Base-by-base conservation (phyloP, 2,329 filamentous ascomycete species). In the Grosmannia clavigera region DNA sequence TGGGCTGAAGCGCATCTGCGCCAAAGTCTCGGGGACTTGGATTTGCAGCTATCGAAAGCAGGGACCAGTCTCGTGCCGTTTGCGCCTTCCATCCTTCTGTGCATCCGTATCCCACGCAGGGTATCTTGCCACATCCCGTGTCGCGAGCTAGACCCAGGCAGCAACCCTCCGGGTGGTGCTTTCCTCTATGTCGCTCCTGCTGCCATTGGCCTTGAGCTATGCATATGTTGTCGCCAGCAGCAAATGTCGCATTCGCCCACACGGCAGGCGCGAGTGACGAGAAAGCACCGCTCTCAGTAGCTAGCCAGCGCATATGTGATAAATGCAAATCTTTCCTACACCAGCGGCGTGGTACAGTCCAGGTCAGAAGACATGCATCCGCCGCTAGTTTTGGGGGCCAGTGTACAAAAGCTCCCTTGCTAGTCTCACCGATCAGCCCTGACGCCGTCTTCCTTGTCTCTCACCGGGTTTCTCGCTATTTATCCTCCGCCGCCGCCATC, bases 351-450 rank as follows among this genome's bases (percentile, higher is more conserved):
- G 52, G 52, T 54, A 29, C 52, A 46, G 43, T n/a, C 19, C 27
- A 53, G 51, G 51, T 53, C 51, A 53, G 51, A 53, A 31, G 51
- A 52, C 50, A 22, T 53, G 51, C 27, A 33, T 53, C 9, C 19
- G 52, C 31, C 52, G 31, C 52, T 55, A 55, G 31, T 38, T 22
- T 38, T 6, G 29, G 22, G 48, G 22, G 5, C 16, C 25, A 35
- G 22, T 27, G 22, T 51, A n/a, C 3, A 9, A 51, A 51, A 51
- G 48, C 14, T 51, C 16, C 43, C 35, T 51, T 6, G 19, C 56
- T 58, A 58, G 56, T 51, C 55, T 51, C 46, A 25, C 46, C 56
- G 56, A 58, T 58, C 43, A 29, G 46, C 38, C 38, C 38, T 40
- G 38, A 40, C 38, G 38, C 35, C 10, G 38, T 40, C 38, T 25